Base-by-base conservation (phyloP, 1,284 basidiomycete genomes). In the Rugiboletus extremiorientalis region DNA sequence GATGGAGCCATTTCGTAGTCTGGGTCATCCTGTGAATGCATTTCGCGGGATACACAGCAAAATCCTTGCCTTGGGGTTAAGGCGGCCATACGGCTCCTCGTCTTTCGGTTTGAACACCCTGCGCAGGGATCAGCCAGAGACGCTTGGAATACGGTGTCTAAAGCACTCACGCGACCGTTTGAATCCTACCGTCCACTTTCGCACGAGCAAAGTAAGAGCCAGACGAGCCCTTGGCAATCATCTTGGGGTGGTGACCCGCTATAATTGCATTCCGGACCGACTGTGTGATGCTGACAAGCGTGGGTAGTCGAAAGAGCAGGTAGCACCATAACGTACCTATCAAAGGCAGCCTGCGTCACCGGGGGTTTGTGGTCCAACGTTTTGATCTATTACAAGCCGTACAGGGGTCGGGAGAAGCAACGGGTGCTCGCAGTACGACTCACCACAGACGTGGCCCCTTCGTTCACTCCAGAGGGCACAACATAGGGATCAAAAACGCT, bases 81-180 rank as follows among this genome's bases (percentile, higher is more conserved):
- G 76, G 36, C 85, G 79, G 31, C 90, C 90, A 65, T 92, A 92
- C 6, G 91, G 91, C 64, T 94, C 92, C 71, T 94, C 92, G 65
- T 94, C 92, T 68, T 94, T 93, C 3, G 92, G 92, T 69, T 95
- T 94, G 74, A 94, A 94, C 8, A 94, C 89, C 22, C 89, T 92
- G 60, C 20, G 8, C 8, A 37, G 55, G 40, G 52, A 37, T 63
- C 54, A 40, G 47, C 56, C 14, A 56, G 38, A 25, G 5, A 20
- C 20, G 27, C 23, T 44, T 22, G 54, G 36, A 34, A 43, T 44
- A 15, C 23, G 38, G 27, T 18, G 25, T 34, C 33, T 43, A 53
- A n/a, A 27, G 18, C 20, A 77, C 89, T 72, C 69, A 92, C 90
- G 87, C 90, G 37, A 93, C 84, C 20, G 89, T 92, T 61, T 89